Base-by-base conservation (phyloP, 2,329 filamentous ascomycete genomes). In the Pseudogymnoascus sp. region DNA sequence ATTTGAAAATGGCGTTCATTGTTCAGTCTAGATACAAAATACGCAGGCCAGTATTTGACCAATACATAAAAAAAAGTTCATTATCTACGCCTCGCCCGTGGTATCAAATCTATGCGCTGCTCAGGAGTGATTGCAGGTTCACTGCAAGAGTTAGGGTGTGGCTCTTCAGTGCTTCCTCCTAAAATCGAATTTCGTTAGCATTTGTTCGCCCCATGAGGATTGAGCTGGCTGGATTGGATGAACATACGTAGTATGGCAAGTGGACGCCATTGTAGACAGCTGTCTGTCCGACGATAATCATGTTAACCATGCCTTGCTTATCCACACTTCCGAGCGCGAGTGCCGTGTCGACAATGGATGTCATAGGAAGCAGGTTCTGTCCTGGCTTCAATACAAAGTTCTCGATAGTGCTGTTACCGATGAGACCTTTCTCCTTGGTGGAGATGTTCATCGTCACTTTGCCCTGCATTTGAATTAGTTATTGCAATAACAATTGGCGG, bases 371-470 rank as follows among this genome's bases (percentile, higher is more conserved):
- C 10, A 65, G 74, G 72, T 86, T 85, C 65, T 77, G 71, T 44
- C 84, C 84, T 0, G 84, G 84, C 8, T 70, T 72, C 25, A 87
- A 73, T 21, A 77, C 71, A 39, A 87, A 73, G 68, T 85, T 68
- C 36, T 77, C 71, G 12, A 87, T 73, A 29, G 77, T 77, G 5
- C 79, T 69, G 59, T 75, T 76, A 31, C 83, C 84, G 63, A 87
- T 78, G 4, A 69, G 15, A 4, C 72, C 77, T 51, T 76, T 76
- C 8, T 61, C 41, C 1, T 61, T 58, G 39, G 68, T 71, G 41
- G 75, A 75, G 63, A 86, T 77, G 65, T 79, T 72, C 67, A 86
- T 74, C 8, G 81, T 83, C 1, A 86, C 75, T 65, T 85, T 83
- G 63, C 84, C 84, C 68, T 25, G 36, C 75, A 48, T 15, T 63